Conservation (phyloP, 805 yeast species). For the Hanseniaspora occidentalis region DNA sequence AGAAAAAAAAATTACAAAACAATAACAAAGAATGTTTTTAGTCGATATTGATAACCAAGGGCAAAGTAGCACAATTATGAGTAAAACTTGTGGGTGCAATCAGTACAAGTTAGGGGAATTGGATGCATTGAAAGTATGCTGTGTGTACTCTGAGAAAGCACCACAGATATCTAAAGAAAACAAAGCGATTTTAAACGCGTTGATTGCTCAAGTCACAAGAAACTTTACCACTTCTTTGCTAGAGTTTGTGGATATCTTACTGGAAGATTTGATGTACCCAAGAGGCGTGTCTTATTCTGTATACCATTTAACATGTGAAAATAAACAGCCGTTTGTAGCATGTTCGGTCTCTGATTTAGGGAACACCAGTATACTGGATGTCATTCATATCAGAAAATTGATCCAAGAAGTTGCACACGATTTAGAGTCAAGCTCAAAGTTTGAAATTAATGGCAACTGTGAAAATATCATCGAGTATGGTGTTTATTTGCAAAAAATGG, state of each 20-base stretch:
- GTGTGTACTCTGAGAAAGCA: background rate
- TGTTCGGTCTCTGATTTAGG: conserved; percentile 10
- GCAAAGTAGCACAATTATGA: too few relatives aligned
- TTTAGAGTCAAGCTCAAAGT: too few relatives aligned
- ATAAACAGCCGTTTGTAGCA: too few relatives aligned
- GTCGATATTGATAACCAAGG: too few relatives aligned
- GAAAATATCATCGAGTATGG: conserved; percentile 2
- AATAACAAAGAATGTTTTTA: too few relatives aligned
- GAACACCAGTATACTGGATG: conserved; percentile 15
- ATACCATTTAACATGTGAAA: too few relatives aligned
- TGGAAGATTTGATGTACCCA: conserved; percentile 21
- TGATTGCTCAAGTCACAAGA: background rate
- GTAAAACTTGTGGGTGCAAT: background rate
- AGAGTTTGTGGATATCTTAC: conserved; percentile 17
- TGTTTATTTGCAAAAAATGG: conserved; percentile 7
- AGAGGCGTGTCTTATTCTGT: too few relatives aligned
- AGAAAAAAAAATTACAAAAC: too few relatives aligned
- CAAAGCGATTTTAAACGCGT: background rate
- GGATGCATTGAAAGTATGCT: background rate
- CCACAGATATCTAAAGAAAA: background rate
- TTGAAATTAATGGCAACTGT: too few relatives aligned
- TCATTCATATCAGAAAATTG: conserved; percentile 13
- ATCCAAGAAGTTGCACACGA: too few relatives aligned
- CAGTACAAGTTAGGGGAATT: background rate
- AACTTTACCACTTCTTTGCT: conserved; percentile 11